Evolutionary conservation across 2,329 filamentous ascomycete genomes (phyloP).

Genomic region (Thielaviopsis musarum): DNA sequence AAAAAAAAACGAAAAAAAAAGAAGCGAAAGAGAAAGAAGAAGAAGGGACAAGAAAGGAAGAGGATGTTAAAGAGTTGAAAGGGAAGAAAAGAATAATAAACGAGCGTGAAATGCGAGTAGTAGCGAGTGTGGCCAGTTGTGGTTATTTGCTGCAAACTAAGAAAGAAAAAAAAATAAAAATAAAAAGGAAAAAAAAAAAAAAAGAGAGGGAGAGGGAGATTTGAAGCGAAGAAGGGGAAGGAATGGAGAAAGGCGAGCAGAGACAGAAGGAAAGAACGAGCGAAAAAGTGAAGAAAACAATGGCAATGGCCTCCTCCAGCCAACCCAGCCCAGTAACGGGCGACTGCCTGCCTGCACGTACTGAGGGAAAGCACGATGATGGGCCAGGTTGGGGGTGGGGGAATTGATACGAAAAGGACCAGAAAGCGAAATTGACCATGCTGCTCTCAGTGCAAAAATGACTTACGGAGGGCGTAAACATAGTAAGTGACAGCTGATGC

Average conservation of each 20-base stretch:
- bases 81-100: no score
- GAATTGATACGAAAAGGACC: slow-evolving; percentile 9
- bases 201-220: no score
- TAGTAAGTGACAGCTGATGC: background rate
- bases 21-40: slow-evolving; percentile 2
- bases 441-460: background rate
- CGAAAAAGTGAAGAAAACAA: slow-evolving; percentile 6
- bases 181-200: slow-evolving; percentile 2
- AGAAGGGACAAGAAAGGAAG: background rate
- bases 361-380: background rate
- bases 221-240: slow-evolving; percentile 4
- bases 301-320: background rate
- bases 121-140: no score
- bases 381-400: slow-evolving; percentile 1
- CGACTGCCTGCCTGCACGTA: background rate
- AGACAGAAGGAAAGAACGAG: slow-evolving; percentile 3
- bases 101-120: no score
- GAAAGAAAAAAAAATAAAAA: no score
- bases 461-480: background rate
- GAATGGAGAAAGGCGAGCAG: background rate
- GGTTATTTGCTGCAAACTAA: no score
- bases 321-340: no score
- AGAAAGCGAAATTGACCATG: slow-evolving; percentile 12
- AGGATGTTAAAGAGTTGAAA: no score
- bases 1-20: slow-evolving; percentile 1